Base-by-base conservation (phyloP, 257 asterid genomes). In the Penstemon barbatus region DNA sequence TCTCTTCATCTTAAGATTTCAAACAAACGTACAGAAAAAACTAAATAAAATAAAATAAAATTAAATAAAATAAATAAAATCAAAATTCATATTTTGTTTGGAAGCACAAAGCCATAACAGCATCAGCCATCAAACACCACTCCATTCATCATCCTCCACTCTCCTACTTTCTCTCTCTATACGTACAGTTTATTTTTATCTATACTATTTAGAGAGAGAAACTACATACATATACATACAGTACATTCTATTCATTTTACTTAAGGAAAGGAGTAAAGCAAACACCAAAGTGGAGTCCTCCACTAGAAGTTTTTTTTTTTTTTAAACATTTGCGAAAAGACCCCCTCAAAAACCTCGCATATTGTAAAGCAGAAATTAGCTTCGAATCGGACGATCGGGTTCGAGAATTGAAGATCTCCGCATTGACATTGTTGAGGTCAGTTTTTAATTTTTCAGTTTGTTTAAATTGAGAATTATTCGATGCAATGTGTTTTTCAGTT, bases 341-440 rank as follows among this genome's bases (percentile, higher is more conserved):
- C 2, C 33, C 33, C 33, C 33, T 2, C 33, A 25, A 25, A 25
- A 25, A 25, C 33, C 33, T 25, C 33, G 33, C 33, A 25, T 25
- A 1, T 25, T 25, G 33, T 25, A 25, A 25, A 25, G 33, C 33
- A 25, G 33, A 25, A 25, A 25, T 25, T 25, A 25, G 33, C 33
- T 25, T 25, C 33, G 33, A 65, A 78, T 77, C 74, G 65, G 67
- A 76, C 78, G 91, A 87, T 86, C 89, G 81, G 64, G 38, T 63
- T 59, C 42, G 54, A 65, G 56, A 37, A 48, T 61, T 78, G 78
- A 77, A 85, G 95, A 91, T 88, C 92, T 78, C 77, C 57, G 67
- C 81, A 62, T 74, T 71, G 78, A 52, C 80, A 72, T 79, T 75
- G 72, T 61, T 61, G 55, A 58, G 54, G 18, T 15, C 18, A 12